phyloP scores from a whole-genome alignment of 805 yeast genomes.

The Vanderwaltozyma polyspora region DNA sequence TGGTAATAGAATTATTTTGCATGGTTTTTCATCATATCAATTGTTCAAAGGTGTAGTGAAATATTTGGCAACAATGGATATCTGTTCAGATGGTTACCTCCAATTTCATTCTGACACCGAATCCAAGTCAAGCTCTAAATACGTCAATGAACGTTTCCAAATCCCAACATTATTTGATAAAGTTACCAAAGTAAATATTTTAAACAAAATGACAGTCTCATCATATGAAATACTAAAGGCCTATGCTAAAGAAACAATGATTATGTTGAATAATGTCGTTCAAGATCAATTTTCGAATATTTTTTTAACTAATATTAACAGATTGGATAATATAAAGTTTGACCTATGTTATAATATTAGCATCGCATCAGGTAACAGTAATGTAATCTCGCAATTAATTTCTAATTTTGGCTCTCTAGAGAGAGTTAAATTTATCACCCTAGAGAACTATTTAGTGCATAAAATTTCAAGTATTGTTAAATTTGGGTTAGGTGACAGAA shows the following conservation, averaged over 20 bases:
- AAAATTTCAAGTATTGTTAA: slow-evolving; percentile 48
- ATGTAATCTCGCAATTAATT: slow-evolving; percentile 21
- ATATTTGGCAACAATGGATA: slow-evolving; percentile 71
- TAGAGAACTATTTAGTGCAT: slow-evolving; percentile 53
- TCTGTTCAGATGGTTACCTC: slow-evolving; percentile 49
- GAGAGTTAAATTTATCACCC: slow-evolving; percentile 58
- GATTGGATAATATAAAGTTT: slow-evolving; percentile 43
- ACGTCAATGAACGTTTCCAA: slow-evolving; percentile 47
- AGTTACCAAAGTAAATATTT: slow-evolving; percentile 60
- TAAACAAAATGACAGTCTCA: slow-evolving; percentile 68
- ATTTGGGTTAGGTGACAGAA: slow-evolving; percentile 44
- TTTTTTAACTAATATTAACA: slow-evolving; percentile 50
- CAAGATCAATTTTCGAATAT: slow-evolving; percentile 74
- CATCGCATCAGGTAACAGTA: slow-evolving; percentile 30
- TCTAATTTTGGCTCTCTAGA: slow-evolving; percentile 55
- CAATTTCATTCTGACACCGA: slow-evolving; percentile 43
- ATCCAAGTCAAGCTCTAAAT: slow-evolving; percentile 24
- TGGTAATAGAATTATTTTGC: slow-evolving; percentile 66
- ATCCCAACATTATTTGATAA: slow-evolving; percentile 72
- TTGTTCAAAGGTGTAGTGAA: slow-evolving; percentile 79
- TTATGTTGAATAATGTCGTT: slow-evolving; percentile 63
- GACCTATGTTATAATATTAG: slow-evolving; percentile 47
- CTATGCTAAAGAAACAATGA: slow-evolving; percentile 59
- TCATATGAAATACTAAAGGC: slow-evolving; percentile 52
- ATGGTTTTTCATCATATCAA: slow-evolving; percentile 89